Percentiles rank a stretch among this genome's conserved stretches.
Conservation (phyloP, 139 green algal species). For the Chlorella sp. region DNA sequence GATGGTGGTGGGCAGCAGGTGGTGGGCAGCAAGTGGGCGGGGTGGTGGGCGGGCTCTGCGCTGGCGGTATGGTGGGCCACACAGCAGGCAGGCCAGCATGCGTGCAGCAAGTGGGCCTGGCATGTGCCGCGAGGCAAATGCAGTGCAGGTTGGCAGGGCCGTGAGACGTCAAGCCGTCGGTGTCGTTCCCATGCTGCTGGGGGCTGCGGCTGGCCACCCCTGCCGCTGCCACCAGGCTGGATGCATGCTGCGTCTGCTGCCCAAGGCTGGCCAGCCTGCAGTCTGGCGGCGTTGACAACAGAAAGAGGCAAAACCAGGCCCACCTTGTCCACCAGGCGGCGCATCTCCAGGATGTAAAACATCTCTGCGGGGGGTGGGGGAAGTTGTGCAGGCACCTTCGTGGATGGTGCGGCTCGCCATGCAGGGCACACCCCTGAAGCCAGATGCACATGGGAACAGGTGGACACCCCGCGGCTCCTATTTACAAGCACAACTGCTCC, state of each 20-base stretch:
- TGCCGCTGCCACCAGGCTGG: not conserved
- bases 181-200: not conserved
- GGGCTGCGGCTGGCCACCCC: not conserved
- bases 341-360: constrained; percentile 80
- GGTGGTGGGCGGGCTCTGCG: not conserved
- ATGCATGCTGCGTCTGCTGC: not conserved
- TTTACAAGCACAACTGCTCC: too few species aligned
- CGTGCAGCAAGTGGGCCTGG: too few species aligned
- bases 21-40: not conserved
- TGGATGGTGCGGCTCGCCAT: too few species aligned
- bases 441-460: too few species aligned
- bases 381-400: not conserved
- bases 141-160: not conserved
- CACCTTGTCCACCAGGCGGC: constrained; percentile 52
- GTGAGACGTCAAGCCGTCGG: not conserved
- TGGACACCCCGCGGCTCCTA: too few species aligned
- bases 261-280: not conserved
- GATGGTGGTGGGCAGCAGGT: not conserved
- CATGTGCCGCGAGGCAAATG: too few species aligned
- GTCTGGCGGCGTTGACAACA: too few species aligned
- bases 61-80: too few species aligned
- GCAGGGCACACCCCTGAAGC: too few species aligned
- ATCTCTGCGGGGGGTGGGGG: constrained; percentile 63
- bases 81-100: too few species aligned
- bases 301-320: not conserved